Percentiles rank a stretch among this genome's conserved stretches.
Evolutionary conservation across 2,329 filamentous ascomycete species (phyloP).

Genomic region (Talaromyces sp.): DNA sequence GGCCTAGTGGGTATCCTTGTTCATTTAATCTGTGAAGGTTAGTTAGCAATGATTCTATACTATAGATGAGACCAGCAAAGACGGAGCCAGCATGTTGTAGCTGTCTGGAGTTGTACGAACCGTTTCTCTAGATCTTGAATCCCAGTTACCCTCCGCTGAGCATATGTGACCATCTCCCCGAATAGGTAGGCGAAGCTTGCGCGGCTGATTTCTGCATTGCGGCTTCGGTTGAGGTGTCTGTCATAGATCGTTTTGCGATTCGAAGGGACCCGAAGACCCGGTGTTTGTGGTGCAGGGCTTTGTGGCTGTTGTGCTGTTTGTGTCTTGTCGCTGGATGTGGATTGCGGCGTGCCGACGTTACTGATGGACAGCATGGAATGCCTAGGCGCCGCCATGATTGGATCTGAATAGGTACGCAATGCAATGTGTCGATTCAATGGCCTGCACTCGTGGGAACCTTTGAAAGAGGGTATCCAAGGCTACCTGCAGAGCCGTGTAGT

Average conservation of each 20-base stretch:
- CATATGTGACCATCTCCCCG: conserved; percentile 94
- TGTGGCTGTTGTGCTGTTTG: conserved; percentile 49
- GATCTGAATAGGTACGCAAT: neutral
- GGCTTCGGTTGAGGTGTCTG: conserved; percentile 85
- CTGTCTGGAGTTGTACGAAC: conserved; percentile 51
- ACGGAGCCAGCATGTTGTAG: neutral
- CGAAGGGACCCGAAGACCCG: conserved; percentile 79
- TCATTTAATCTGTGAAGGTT: conserved; percentile 68
- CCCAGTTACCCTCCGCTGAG: conserved; percentile 84
- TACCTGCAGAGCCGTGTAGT: neutral
- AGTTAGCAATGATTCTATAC: neutral
- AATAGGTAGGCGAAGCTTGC: conserved; percentile 96
- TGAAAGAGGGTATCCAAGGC: neutral
- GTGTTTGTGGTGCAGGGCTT: conserved; percentile 46
- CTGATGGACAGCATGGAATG: conserved; percentile 38
- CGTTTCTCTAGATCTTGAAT: conserved; percentile 92
- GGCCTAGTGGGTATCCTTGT: conserved; percentile 90
- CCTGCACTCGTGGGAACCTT: neutral
- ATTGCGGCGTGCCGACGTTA: conserved; percentile 27
- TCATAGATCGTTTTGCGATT: conserved; percentile 98
- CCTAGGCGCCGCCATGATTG: conserved; percentile 33
- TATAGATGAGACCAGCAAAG: too few species aligned
- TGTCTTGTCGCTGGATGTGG: conserved; percentile 26
- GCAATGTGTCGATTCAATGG: neutral
- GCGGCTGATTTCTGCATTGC: conserved; percentile 85